A percentile compares a stretch with the other conserved stretches of the same genome.
Conservation (phyloP, 139 green algal genomes). For the Haematococcus lacustris region DNA sequence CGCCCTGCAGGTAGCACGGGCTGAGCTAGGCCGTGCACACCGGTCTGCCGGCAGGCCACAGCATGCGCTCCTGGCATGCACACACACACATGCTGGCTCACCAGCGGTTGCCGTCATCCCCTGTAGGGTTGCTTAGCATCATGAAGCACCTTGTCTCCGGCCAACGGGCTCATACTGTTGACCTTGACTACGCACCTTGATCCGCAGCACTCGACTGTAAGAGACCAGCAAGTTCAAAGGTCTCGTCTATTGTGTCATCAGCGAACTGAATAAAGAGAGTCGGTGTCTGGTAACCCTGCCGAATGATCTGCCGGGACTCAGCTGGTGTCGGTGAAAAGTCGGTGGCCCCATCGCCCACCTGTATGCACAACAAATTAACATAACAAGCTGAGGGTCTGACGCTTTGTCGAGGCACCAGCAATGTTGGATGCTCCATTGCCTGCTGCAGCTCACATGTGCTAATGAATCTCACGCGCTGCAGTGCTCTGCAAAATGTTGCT, state of each 20-base stretch:
- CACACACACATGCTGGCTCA: too few relatives aligned
- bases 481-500: not conserved
- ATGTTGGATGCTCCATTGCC: not conserved
- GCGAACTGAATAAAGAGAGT: slow-evolving; percentile 42
- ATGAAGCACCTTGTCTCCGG: too few relatives aligned
- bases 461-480: not conserved
- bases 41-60: too few relatives aligned
- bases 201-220: too few relatives aligned
- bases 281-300: slow-evolving; percentile 24
- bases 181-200: too few relatives aligned
- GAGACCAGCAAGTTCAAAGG: slow-evolving; percentile 18
- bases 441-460: not conserved
- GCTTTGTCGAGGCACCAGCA: not conserved
- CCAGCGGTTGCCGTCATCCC: too few relatives aligned
- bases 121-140: too few relatives aligned
- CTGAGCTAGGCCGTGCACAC: too few relatives aligned
- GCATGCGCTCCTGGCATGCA: too few relatives aligned
- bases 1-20: too few relatives aligned
- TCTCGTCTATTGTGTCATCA: slow-evolving; percentile 56
- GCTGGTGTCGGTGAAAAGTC: slow-evolving; percentile 47
- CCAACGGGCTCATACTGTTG: too few relatives aligned
- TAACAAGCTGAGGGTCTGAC: not conserved
- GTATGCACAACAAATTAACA: not conserved
- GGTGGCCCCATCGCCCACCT: slow-evolving; percentile 40
- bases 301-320: slow-evolving; percentile 37